Evolutionary conservation across 2,329 filamentous ascomycete genomes (phyloP).

Genomic region (Colletotrichum orbiculare): DNA sequence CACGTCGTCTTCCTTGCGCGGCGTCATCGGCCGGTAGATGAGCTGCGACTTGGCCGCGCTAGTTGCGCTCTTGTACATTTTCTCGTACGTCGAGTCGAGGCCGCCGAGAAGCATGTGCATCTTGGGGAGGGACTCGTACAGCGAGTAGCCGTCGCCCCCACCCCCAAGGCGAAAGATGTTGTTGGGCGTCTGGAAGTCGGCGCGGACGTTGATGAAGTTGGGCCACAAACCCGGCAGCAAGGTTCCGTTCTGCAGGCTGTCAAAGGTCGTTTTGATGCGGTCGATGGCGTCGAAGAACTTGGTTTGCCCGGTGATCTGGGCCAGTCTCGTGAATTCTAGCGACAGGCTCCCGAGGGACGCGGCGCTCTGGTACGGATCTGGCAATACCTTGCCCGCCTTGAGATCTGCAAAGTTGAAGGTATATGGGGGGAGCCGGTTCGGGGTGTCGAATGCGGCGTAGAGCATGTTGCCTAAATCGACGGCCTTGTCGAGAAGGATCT

Average conservation of each 20-base stretch:
- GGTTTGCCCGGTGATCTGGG: constrained; percentile 76
- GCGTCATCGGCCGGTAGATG: constrained; percentile 72
- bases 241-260: constrained; percentile 73
- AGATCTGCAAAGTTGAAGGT: constrained; percentile 35
- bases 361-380: constrained; percentile 49
- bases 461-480: constrained; percentile 72
- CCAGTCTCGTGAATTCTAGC: constrained; percentile 78
- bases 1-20: constrained; percentile 59
- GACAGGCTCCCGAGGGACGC: constrained; percentile 72
- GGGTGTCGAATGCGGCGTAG: constrained; percentile 75
- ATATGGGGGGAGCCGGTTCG: constrained; percentile 70
- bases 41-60: constrained; percentile 66
- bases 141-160: constrained; percentile 54
- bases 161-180: constrained; percentile 51
- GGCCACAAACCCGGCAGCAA: constrained; percentile 81
- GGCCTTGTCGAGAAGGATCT: constrained; percentile 70
- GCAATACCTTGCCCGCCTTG: constrained; percentile 25
- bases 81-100: constrained; percentile 62
- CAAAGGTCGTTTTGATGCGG: constrained; percentile 74
- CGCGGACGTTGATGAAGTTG: constrained; percentile 67
- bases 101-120: constrained; percentile 69
- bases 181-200: constrained; percentile 51
- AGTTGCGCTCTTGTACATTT: constrained; percentile 66
- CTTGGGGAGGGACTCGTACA: constrained; percentile 55
- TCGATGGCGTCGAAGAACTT: constrained; percentile 81